Evolutionary conservation across 306 rosid species (phyloP).

Genomic region (Sindora glabra): DNA sequence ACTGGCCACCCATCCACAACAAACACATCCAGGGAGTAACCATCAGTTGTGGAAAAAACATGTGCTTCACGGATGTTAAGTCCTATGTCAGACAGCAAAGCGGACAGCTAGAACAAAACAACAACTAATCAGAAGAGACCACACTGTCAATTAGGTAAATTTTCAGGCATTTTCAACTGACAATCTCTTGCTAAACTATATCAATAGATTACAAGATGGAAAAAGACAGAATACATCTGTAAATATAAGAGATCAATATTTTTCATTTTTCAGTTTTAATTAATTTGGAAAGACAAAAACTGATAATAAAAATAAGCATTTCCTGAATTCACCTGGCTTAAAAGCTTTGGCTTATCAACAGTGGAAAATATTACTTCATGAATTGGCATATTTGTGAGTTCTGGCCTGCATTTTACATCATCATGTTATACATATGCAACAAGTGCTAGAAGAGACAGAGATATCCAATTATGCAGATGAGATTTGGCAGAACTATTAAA

Average conservation of each 20-base stretch:
- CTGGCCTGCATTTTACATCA: slow-evolving; percentile 60
- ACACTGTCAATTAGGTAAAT: background rate
- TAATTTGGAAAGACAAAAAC: background rate
- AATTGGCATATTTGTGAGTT: slow-evolving; percentile 32
- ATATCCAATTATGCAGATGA: background rate
- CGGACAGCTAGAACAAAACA: slow-evolving; percentile 44
- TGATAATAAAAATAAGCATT: background rate
- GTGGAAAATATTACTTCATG: slow-evolving; percentile 95
- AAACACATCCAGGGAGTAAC: slow-evolving; percentile 47
- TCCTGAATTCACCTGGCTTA: slow-evolving; percentile 81
- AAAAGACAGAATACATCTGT: no score
- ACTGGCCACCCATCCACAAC: slow-evolving; percentile 68
- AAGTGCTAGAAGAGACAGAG: slow-evolving; percentile 2
- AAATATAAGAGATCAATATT: no score
- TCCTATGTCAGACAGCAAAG: slow-evolving; percentile 58
- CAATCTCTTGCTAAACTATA: no score
- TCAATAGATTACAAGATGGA: no score
- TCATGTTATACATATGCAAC: slow-evolving; percentile 16
- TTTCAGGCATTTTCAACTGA: no score
- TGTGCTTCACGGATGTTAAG: slow-evolving; percentile 67
- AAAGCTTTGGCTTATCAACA: slow-evolving; percentile 91
- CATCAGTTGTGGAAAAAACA: slow-evolving; percentile 57
- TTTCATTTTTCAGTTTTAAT: slow-evolving; percentile 2
- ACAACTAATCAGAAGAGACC: slow-evolving; percentile 23
- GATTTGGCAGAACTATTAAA: slow-evolving; percentile 1